Conservation (phyloP, 2,329 filamentous ascomycete species). For the Penicillium rolfsii region DNA sequence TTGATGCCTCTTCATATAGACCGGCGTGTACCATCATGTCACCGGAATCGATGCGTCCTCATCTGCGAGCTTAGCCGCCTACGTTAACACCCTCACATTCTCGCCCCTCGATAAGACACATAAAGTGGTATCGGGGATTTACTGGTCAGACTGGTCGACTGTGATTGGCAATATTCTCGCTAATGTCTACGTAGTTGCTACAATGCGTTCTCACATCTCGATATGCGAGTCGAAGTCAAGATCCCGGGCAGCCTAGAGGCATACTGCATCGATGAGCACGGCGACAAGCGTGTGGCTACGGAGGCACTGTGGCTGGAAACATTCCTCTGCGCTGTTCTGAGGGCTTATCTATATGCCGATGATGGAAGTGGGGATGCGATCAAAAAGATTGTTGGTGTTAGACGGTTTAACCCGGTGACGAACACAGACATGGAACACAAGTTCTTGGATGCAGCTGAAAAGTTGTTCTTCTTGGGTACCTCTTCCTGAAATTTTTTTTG, state of each 20-base stretch:
- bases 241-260: constrained; percentile 96
- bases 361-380: constrained; percentile 93
- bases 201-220: constrained; percentile 96
- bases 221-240: constrained; percentile 98
- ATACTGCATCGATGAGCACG: constrained; percentile 95
- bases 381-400: constrained; percentile 94
- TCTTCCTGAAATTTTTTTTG: neutral
- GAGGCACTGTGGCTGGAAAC: constrained; percentile 97
- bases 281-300: constrained; percentile 89
- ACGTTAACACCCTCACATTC: constrained; percentile 97
- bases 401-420: constrained; percentile 95
- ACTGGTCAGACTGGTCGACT: constrained; percentile 66
- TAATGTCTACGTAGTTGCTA: constrained; percentile 68
- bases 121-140: constrained; percentile 92
- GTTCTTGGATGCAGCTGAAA: constrained; percentile 91
- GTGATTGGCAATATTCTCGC: neutral
- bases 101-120: constrained; percentile 79
- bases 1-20: constrained; percentile 54
- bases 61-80: constrained; percentile 92
- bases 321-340: constrained; percentile 90
- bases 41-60: constrained; percentile 96
- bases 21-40: constrained; percentile 95
- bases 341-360: constrained; percentile 95
- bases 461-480: constrained; percentile 86
- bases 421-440: constrained; percentile 98